phyloP scores from a whole-genome alignment of 2,329 filamentous ascomycete species.

The Pseudopithomyces maydicus region DNA sequence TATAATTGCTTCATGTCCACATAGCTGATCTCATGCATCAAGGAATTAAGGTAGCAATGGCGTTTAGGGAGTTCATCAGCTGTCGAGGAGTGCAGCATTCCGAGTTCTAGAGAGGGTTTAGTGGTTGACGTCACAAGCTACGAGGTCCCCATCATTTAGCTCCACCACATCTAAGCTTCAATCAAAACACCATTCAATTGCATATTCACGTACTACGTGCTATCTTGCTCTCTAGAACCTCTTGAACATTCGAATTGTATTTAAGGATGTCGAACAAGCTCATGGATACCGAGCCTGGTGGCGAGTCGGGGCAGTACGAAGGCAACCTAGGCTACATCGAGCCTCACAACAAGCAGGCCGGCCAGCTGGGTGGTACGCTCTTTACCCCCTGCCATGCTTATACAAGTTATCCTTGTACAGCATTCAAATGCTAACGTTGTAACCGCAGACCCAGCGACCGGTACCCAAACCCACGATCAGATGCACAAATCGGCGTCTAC shows the following conservation, averaged over 20 bases:
- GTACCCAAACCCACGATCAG: constrained; percentile 13
- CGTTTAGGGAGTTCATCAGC: constrained; percentile 18
- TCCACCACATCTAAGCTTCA: not conserved
- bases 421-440: not conserved
- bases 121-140: constrained; percentile 1
- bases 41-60: constrained; percentile 9
- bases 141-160: constrained; percentile 3
- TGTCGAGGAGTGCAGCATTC: constrained; percentile 18
- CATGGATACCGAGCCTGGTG: constrained; percentile 64
- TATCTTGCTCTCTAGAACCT: constrained; percentile 3
- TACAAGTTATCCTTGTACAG: not conserved
- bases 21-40: not conserved
- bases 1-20: not conserved
- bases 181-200: constrained; percentile 4
- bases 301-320: constrained; percentile 68
- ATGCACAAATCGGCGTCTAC: constrained; percentile 35
- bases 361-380: constrained; percentile 60
- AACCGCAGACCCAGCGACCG: constrained; percentile 14
- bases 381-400: not conserved
- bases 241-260: not conserved
- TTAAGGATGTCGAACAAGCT: constrained; percentile 57
- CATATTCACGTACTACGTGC: not conserved
- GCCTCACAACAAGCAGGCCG: constrained; percentile 59
- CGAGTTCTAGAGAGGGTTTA: constrained; percentile 2
- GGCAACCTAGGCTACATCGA: constrained; percentile 56